Conservation (phyloP, 2,329 filamentous ascomycete species). For the Claviceps digitariae region DNA sequence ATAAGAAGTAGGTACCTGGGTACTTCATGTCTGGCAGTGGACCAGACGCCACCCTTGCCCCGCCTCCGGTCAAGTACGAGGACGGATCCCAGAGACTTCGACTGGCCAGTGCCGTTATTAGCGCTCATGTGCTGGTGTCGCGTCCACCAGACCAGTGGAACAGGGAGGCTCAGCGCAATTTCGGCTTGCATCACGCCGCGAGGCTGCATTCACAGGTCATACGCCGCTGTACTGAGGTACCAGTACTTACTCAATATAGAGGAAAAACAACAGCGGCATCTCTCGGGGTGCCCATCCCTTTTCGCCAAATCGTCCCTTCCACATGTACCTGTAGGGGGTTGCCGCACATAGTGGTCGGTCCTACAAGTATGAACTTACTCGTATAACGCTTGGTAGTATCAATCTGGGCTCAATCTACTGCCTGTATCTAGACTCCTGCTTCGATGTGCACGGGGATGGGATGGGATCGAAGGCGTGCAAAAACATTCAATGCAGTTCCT, state of each 20-base stretch:
- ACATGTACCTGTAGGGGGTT: too few species aligned
- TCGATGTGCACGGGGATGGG: neutral
- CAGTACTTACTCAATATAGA: too few species aligned
- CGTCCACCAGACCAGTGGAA: neutral
- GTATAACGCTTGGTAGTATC: too few species aligned
- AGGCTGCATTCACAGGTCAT: neutral
- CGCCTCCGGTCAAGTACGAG: neutral
- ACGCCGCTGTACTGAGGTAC: too few species aligned
- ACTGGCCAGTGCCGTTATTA: neutral
- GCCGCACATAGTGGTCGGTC: neutral
- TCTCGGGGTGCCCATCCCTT: too few species aligned
- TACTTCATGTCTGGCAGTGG: neutral
- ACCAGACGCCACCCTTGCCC: neutral
- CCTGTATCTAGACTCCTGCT: neutral
- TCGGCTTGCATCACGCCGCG: neutral
- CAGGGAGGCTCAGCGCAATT: neutral
- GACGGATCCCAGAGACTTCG: too few species aligned
- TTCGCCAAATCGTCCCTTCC: too few species aligned
- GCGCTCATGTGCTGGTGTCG: neutral
- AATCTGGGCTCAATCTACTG: neutral
- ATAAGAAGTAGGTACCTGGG: too few species aligned
- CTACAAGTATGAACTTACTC: too few species aligned
- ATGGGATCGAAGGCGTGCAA: neutral
- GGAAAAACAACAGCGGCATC: too few species aligned
- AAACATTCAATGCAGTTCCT: neutral